phyloP scores from a whole-genome alignment of 352 stramenopile species.

The Phytophthora pisi region DNA sequence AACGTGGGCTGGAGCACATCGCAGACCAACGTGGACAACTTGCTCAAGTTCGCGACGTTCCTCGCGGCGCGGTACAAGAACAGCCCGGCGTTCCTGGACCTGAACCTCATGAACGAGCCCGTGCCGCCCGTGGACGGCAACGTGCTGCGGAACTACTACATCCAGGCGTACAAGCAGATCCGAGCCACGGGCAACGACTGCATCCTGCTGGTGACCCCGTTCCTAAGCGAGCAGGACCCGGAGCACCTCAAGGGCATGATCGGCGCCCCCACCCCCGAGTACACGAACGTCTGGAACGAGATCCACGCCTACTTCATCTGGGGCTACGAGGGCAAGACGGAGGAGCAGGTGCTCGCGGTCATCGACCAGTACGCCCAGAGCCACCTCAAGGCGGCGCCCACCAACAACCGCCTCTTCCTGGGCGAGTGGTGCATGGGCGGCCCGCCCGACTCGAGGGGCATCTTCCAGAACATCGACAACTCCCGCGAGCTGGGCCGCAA shows the following conservation, averaged over 20 bases:
- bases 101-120: conserved; percentile 68
- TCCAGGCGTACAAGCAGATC: conserved; percentile 44
- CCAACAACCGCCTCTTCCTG: conserved; percentile 24
- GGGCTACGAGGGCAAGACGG: conserved; percentile 37
- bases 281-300: conserved; percentile 65
- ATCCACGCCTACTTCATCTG: conserved; percentile 65
- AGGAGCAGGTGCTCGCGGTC: conserved; percentile 25
- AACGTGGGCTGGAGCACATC: conserved; percentile 32
- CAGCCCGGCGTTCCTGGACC: conserved; percentile 49
- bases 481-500: conserved; percentile 37
- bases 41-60: conserved; percentile 41
- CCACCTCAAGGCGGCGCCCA: conserved; percentile 15
- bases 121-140: conserved; percentile 18
- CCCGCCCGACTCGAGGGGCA: conserved; percentile 29
- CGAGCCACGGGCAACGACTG: conserved; percentile 49
- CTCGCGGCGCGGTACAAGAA: conserved; percentile 49
- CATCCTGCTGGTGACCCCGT: conserved; percentile 46
- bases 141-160: conserved; percentile 45
- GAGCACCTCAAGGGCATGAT: conserved; percentile 36
- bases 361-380: conserved; percentile 28
- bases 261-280: conserved; percentile 26
- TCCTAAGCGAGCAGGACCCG: conserved; percentile 44
- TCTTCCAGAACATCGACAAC: conserved; percentile 38
- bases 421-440: conserved; percentile 63
- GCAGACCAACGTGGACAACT: conserved; percentile 37